Conservation (phyloP, 139 green algal species). For the Chlamydomonas asymmetrica region DNA sequence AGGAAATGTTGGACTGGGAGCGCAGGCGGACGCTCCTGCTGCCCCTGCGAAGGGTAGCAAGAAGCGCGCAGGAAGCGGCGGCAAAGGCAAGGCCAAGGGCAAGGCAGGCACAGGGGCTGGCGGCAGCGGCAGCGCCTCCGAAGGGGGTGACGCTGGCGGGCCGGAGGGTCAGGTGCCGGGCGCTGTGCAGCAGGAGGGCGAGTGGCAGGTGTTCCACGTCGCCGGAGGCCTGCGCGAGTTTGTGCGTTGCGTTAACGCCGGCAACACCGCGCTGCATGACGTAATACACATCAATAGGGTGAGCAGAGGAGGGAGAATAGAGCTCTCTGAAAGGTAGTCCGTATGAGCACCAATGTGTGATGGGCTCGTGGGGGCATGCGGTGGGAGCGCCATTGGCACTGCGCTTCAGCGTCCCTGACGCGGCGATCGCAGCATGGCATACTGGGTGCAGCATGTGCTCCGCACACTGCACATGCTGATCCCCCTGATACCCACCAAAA, state of each 20-base stretch:
- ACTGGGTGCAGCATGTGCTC: too few relatives aligned
- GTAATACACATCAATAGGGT: too few relatives aligned
- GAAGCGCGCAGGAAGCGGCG: neutral
- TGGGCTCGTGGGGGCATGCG: too few relatives aligned
- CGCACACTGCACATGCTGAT: too few relatives aligned
- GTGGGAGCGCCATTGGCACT: neutral
- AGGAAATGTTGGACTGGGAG: neutral
- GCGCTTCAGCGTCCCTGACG: neutral
- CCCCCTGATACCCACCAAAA: too few relatives aligned
- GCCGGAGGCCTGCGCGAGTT: conserved; percentile 86
- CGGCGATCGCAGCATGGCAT: too few relatives aligned
- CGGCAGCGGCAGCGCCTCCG: conserved; percentile 1
- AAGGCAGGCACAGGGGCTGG: neutral
- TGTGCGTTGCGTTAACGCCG: conserved; percentile 73
- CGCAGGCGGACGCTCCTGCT: neutral
- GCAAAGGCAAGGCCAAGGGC: neutral
- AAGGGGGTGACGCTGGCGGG: conserved; percentile 6
- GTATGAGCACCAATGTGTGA: too few relatives aligned
- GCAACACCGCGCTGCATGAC: conserved; percentile 22
- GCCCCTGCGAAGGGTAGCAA: neutral
- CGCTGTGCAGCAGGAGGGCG: conserved; percentile 22
- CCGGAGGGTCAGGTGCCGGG: neutral
- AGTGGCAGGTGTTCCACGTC: conserved; percentile 76
- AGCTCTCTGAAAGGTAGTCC: too few relatives aligned
- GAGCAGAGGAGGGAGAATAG: too few relatives aligned